Evolutionary conservation across 148 eudicot genomes (phyloP).

Genomic region (Amaranthus hypochondriacus): DNA sequence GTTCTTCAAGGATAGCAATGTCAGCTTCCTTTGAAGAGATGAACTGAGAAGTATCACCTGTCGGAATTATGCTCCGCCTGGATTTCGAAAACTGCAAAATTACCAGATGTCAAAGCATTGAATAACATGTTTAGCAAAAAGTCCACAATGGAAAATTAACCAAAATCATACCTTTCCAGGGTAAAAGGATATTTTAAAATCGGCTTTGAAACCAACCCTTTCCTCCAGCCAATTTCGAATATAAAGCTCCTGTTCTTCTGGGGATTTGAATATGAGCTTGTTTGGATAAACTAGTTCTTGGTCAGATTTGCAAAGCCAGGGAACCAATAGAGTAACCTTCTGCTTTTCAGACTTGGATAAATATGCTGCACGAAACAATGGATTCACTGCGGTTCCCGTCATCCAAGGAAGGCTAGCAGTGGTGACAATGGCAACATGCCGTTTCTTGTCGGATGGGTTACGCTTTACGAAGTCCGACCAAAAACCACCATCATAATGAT

Average conservation of each 20-base stretch:
- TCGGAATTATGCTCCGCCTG: slow-evolving; percentile 88
- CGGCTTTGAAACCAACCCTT: slow-evolving; percentile 83
- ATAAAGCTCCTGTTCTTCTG: slow-evolving; percentile 85
- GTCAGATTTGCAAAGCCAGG: slow-evolving; percentile 92
- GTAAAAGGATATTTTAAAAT: slow-evolving; percentile 92
- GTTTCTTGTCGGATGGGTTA: slow-evolving; percentile 43
- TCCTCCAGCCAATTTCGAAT: slow-evolving; percentile 93
- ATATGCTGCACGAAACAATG: slow-evolving; percentile 95
- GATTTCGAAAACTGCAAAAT: slow-evolving; percentile 65
- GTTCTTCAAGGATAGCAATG: slow-evolving; percentile 95
- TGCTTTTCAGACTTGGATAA: slow-evolving; percentile 78
- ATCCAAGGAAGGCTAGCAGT: slow-evolving; percentile 99
- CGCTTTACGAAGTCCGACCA: slow-evolving; percentile 56
- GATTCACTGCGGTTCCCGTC: slow-evolving; percentile 99
- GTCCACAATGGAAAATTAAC: background rate
- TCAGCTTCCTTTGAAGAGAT: slow-evolving; percentile 88
- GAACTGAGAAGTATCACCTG: slow-evolving; percentile 89
- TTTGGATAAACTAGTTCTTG: slow-evolving; percentile 94
- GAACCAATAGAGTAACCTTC: slow-evolving; percentile 89
- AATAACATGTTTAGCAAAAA: background rate
- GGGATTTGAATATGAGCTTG: slow-evolving; percentile 73
- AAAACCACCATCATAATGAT: slow-evolving; percentile 83
- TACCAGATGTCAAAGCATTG: slow-evolving; percentile 11
- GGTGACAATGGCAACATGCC: slow-evolving; percentile 95
- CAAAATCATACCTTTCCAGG: slow-evolving; percentile 78